Conservation (phyloP, 2,329 filamentous ascomycete genomes). For the Claviceps sp. region DNA sequence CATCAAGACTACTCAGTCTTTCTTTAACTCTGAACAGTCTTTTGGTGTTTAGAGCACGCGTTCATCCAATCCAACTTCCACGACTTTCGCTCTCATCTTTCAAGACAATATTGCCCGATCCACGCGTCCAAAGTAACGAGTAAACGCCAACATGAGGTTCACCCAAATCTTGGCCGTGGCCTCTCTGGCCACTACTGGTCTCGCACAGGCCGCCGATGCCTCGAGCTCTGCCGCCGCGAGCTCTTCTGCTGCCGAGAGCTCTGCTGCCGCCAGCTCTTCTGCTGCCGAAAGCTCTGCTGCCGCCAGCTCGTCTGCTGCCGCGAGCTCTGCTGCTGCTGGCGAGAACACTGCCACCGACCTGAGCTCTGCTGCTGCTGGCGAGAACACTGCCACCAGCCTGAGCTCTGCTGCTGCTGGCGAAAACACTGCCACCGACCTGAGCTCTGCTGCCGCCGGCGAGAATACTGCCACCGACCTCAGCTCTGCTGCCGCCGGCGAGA, state of each 20-base stretch:
- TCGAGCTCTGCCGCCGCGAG: background rate
- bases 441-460: background rate
- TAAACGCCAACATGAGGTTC: slow-evolving; percentile 22
- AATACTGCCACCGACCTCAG: background rate
- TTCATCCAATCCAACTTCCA: slow-evolving; percentile 7
- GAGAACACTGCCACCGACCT: background rate
- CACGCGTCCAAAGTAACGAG: background rate
- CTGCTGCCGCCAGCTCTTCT: background rate
- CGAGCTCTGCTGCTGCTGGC: background rate
- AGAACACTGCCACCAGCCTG: background rate
- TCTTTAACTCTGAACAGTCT: background rate
- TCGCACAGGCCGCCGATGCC: background rate
- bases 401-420: background rate
- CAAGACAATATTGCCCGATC: background rate
- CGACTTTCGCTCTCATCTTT: slow-evolving; percentile 7
- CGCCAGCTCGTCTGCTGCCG: background rate
- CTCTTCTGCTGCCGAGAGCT: background rate
- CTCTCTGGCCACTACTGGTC: slow-evolving; percentile 2
- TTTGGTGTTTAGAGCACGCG: background rate
- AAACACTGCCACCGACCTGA: background rate
- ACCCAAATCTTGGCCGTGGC: slow-evolving; percentile 15
- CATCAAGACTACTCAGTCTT: background rate
- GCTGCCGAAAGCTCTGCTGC: background rate
- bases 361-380: background rate
- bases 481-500: background rate